Conservation (phyloP, 2,329 filamentous ascomycete genomes). For the Grosmannia clavigera region DNA sequence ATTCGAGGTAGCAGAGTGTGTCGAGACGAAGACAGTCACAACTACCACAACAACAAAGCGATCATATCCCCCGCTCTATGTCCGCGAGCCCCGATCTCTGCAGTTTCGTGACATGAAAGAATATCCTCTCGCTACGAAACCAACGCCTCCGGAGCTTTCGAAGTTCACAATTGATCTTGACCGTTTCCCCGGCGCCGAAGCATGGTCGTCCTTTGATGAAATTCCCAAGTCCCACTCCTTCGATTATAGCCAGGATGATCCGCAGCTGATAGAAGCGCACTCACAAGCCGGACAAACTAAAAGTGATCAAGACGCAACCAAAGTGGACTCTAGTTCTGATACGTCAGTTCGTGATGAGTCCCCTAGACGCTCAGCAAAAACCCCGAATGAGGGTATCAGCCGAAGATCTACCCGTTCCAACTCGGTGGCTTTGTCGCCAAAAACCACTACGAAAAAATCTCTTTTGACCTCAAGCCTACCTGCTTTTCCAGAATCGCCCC, state of each 20-base stretch:
- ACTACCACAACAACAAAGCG: conserved; percentile 83
- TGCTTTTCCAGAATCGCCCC: conserved; percentile 24
- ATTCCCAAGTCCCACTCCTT: neutral
- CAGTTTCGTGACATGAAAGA: conserved; percentile 71
- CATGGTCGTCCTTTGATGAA: conserved; percentile 15
- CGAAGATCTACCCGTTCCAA: conserved; percentile 22
- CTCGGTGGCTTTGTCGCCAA: conserved; percentile 22
- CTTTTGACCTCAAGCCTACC: conserved; percentile 18
- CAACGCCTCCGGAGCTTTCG: conserved; percentile 67
- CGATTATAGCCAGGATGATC: conserved; percentile 7
- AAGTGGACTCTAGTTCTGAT: conserved; percentile 21
- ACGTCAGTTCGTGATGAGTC: conserved; percentile 18
- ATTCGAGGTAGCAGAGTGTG: conserved; percentile 50
- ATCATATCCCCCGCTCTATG: conserved; percentile 73
- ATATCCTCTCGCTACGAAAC: conserved; percentile 74
- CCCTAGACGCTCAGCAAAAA: conserved; percentile 15
- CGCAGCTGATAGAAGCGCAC: neutral
- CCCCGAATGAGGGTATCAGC: conserved; percentile 15
- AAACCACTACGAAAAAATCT: conserved; percentile 18
- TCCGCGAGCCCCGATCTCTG: conserved; percentile 60
- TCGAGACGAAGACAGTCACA: conserved; percentile 63
- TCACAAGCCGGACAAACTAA: neutral
- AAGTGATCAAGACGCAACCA: conserved; percentile 13
- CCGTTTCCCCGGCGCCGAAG: conserved; percentile 39
- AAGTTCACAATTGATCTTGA: conserved; percentile 62